Percentiles rank a stretch among this genome's conserved stretches.
phyloP scores from a whole-genome alignment of 2,329 filamentous ascomycete species.

The Paraconiothyrium brasiliense region DNA sequence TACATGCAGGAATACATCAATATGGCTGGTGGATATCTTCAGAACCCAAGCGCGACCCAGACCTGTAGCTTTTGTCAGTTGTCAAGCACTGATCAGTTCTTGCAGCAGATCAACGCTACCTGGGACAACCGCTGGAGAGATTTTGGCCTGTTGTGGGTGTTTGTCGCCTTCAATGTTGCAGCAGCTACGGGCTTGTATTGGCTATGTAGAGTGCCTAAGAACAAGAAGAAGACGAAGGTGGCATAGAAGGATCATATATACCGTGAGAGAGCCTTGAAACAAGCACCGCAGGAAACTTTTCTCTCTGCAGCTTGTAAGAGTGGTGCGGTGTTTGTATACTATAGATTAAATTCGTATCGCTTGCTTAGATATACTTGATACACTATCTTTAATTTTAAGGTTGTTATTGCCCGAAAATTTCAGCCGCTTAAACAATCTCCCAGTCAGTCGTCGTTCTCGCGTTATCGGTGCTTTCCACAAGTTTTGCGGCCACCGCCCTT shows the following conservation, averaged over 20 bases:
- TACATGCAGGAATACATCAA: conserved; percentile 51
- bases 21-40: conserved; percentile 48
- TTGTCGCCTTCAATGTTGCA: conserved; percentile 60
- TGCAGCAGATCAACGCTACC: conserved; percentile 50
- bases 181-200: conserved; percentile 63
- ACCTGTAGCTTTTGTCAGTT: conserved; percentile 55
- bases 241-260: not conserved
- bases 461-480: too few species aligned
- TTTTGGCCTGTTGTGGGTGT: conserved; percentile 62
- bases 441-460: too few species aligned
- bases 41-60: conserved; percentile 39
- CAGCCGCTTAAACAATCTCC: too few species aligned
- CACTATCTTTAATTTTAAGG: too few species aligned
- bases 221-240: conserved; percentile 53
- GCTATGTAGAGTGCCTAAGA: conserved; percentile 61
- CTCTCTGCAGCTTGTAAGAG: too few species aligned
- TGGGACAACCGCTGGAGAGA: conserved; percentile 68
- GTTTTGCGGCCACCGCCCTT: too few species aligned
- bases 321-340: too few species aligned
- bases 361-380: too few species aligned
- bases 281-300: too few species aligned
- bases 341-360: too few species aligned
- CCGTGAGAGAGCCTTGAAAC: not conserved
- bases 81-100: conserved; percentile 57
- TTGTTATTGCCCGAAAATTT: not conserved